Percentiles rank a stretch among this genome's conserved stretches.
phyloP scores from a whole-genome alignment of 169 alveolate species.

The Perkinsus chesapeaki region DNA sequence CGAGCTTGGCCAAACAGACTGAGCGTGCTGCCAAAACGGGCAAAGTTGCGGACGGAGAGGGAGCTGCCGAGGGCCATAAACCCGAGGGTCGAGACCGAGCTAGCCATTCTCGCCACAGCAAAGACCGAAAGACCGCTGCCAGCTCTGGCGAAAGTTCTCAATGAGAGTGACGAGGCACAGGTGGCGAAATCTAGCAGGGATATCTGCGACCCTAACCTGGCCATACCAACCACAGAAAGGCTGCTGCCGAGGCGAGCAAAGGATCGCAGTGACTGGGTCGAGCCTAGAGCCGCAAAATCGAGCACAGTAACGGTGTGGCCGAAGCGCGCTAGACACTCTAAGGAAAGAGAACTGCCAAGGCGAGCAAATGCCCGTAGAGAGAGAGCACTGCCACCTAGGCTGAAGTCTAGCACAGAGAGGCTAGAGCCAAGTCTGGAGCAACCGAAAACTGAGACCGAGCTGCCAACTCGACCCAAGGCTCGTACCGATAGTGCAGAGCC shows the following conservation, averaged over 20 bases:
- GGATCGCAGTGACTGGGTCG: not conserved
- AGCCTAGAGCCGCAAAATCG: not conserved
- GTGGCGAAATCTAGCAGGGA: not conserved
- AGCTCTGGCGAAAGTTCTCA: not conserved
- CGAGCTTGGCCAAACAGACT: not conserved
- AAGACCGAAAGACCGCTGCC: not conserved
- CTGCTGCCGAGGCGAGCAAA: not conserved
- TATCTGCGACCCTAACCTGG: not conserved
- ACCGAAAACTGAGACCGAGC: constrained; percentile 3
- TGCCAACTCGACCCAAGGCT: not conserved
- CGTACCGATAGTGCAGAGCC: not conserved
- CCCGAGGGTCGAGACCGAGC: not conserved
- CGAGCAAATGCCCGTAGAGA: not conserved
- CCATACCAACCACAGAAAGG: not conserved
- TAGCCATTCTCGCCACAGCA: not conserved
- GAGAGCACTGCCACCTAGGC: not conserved
- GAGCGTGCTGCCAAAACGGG: not conserved
- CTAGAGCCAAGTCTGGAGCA: not conserved
- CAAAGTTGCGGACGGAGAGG: not conserved
- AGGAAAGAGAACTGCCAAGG: not conserved
- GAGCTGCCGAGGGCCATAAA: not conserved
- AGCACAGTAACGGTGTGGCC: not conserved
- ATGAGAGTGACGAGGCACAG: not conserved
- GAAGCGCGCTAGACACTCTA: not conserved
- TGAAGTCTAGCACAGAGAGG: not conserved